Evolutionary conservation across 495 filamentous ascomycete species (phyloP).

Genomic region (Amphirosellinia nigrospora): DNA sequence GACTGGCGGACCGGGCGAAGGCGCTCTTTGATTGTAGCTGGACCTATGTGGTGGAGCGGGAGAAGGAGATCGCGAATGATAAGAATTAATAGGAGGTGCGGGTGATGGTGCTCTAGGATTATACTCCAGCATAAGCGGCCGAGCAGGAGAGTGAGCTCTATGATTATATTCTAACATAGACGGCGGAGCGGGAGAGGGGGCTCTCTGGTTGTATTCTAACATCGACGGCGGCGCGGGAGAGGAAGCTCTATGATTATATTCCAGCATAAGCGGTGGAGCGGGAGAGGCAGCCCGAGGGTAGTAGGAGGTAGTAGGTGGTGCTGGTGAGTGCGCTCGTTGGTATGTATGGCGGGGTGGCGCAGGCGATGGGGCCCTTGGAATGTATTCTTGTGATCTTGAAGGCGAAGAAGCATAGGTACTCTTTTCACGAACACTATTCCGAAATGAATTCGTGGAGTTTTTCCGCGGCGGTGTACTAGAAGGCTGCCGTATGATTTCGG

Average conservation of each 20-base stretch:
- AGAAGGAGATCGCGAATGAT: slow-evolving; percentile 25
- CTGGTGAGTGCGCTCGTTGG: slow-evolving; percentile 16
- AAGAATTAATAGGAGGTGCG: slow-evolving; percentile 48
- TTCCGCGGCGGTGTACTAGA: slow-evolving; percentile 46
- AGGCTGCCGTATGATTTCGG: slow-evolving; percentile 46
- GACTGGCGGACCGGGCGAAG: slow-evolving; percentile 45
- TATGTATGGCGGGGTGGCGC: slow-evolving; percentile 31
- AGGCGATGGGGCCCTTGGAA: slow-evolving; percentile 43
- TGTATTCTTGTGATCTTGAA: slow-evolving; percentile 38
- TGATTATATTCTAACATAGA: slow-evolving; percentile 43
- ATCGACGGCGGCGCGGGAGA: slow-evolving; percentile 43
- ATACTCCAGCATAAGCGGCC: slow-evolving; percentile 26
- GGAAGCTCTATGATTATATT: slow-evolving; percentile 54
- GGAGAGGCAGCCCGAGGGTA: slow-evolving; percentile 39
- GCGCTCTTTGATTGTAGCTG: slow-evolving; percentile 3
- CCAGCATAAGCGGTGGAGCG: slow-evolving; percentile 42
- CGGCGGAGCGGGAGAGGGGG: slow-evolving; percentile 35
- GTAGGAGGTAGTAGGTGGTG: slow-evolving; percentile 40
- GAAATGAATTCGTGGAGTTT: slow-evolving; percentile 42
- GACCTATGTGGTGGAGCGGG: slow-evolving; percentile 20
- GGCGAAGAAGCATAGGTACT: slow-evolving; percentile 35
- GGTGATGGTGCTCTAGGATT: slow-evolving; percentile 49
- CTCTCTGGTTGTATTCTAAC: not conserved
- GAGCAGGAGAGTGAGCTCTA: slow-evolving; percentile 64
- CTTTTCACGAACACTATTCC: slow-evolving; percentile 34